A percentile compares a stretch with the other conserved stretches of the same genome.
These are phyloP conservation scores for Neospermospora avenae DNA, from an alignment of 2,329 filamentous ascomycete genomes.

Conservation along the genomic window DNA sequence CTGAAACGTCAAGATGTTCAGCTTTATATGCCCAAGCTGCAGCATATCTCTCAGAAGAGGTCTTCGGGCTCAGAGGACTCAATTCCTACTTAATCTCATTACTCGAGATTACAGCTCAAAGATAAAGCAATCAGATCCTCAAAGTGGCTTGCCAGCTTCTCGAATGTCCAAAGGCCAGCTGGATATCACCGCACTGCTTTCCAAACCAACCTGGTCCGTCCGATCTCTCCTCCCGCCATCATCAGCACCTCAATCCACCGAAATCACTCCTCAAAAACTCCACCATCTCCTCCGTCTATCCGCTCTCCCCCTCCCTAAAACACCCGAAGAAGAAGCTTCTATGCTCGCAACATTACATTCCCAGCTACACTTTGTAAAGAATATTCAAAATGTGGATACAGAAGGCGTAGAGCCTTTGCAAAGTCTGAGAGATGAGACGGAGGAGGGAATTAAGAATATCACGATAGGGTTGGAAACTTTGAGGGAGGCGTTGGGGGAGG, in stretches of 20 bases:
- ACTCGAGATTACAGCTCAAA: conserved; percentile 10
- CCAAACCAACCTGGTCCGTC: conserved; percentile 80
- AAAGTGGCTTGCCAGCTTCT: too few species aligned
- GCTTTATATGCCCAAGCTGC: conserved; percentile 22
- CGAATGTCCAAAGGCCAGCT: neutral
- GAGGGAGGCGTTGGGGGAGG: conserved; percentile 52
- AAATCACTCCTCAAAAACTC: conserved; percentile 61
- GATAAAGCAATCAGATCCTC: neutral
- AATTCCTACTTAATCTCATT: neutral
- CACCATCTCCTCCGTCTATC: conserved; percentile 85
- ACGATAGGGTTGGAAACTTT: conserved; percentile 53
- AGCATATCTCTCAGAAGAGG: conserved; percentile 12
- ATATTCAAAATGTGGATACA: conserved; percentile 78
- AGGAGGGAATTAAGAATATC: conserved; percentile 49
- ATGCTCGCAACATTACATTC: conserved; percentile 75
- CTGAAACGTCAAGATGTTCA: conserved; percentile 15
- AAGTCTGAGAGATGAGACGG: conserved; percentile 78
- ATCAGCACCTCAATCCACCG: conserved; percentile 20
- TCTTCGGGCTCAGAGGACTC: neutral
- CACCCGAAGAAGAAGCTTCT: conserved; percentile 57
- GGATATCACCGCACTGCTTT: conserved; percentile 48
- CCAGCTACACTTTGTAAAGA: conserved; percentile 87
- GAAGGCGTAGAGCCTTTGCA: conserved; percentile 68
- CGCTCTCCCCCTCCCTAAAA: conserved; percentile 71
- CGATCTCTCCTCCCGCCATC: conserved; percentile 61